Evolutionary conservation across 176 grass and related monocot species (phyloP).

Genomic region (Eragrostis curvula): DNA sequence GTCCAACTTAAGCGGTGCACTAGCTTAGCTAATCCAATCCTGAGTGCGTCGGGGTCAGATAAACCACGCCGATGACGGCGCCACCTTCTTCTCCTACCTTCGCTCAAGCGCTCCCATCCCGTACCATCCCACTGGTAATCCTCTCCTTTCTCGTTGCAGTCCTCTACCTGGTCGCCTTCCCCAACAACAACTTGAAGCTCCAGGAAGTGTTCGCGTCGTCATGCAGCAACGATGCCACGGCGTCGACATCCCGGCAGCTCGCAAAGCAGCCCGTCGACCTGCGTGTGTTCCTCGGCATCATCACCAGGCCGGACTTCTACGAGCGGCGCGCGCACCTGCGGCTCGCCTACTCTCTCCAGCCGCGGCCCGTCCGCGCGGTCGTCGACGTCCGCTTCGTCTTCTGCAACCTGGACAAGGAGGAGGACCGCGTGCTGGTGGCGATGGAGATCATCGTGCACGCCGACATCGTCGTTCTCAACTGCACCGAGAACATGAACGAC

Average conservation of each 20-base stretch:
- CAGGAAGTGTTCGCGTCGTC: not conserved
- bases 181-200: not conserved
- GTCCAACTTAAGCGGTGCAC: constrained; percentile 3
- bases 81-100: not conserved
- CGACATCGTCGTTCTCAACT: constrained; percentile 68
- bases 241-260: not conserved
- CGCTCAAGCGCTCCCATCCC: not conserved
- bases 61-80: not conserved
- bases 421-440: too few relatives aligned
- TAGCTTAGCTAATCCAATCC: not conserved
- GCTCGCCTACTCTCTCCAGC: constrained; percentile 48
- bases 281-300: constrained; percentile 44
- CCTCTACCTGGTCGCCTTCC: constrained; percentile 8
- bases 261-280: constrained; percentile 13
- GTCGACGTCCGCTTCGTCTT: constrained; percentile 44
- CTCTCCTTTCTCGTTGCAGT: not conserved
- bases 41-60: not conserved
- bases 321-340: constrained; percentile 49
- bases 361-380: not conserved
- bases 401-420: too few relatives aligned
- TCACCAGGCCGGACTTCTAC: constrained; percentile 30
- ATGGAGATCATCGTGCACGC: too few relatives aligned
- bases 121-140: not conserved
- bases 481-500: constrained; percentile 72
- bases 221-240: too few relatives aligned